These are phyloP conservation scores for Fusarium sp. DNA, from an alignment of 2,329 filamentous ascomycete species.

Conservation along the genomic window DNA sequence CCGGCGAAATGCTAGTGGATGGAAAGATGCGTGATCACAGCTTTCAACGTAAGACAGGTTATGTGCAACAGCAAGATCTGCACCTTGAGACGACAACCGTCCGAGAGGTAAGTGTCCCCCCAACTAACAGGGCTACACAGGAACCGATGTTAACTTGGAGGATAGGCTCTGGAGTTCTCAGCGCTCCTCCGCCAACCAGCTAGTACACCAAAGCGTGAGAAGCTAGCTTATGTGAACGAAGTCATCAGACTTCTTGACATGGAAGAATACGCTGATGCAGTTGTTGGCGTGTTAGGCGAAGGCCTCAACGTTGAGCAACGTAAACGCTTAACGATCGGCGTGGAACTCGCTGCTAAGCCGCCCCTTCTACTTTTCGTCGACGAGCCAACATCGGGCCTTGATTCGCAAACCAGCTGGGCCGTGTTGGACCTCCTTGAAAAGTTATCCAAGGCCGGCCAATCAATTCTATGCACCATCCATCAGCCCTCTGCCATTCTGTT, in stretches of 20 bases:
- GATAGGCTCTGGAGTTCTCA: slow-evolving; percentile 55
- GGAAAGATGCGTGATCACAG: slow-evolving; percentile 74
- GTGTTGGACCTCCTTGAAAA: background rate
- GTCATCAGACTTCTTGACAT: slow-evolving; percentile 68
- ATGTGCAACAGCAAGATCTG: slow-evolving; percentile 77
- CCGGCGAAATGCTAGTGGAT: slow-evolving; percentile 78
- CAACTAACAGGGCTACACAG: background rate
- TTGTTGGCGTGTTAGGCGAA: slow-evolving; percentile 62
- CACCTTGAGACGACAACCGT: slow-evolving; percentile 60
- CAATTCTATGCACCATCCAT: slow-evolving; percentile 65
- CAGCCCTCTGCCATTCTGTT: slow-evolving; percentile 65
- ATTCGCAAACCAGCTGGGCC: slow-evolving; percentile 5
- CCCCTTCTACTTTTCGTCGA: slow-evolving; percentile 66
- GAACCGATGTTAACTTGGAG: background rate
- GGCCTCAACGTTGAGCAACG: slow-evolving; percentile 64
- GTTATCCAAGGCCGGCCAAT: slow-evolving; percentile 60
- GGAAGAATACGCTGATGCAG: slow-evolving; percentile 67
- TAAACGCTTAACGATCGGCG: slow-evolving; percentile 65
- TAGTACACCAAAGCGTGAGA: slow-evolving; percentile 59
- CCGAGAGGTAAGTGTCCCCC: slow-evolving; percentile 34
- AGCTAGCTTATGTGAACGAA: slow-evolving; percentile 65
- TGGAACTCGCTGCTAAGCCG: slow-evolving; percentile 59
- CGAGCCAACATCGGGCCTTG: slow-evolving; percentile 64
- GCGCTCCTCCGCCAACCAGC: slow-evolving; percentile 61
- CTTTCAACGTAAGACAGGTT: slow-evolving; percentile 80